These are phyloP conservation scores for Debaryomyces robertsiae DNA, from an alignment of 1,139 yeast genomes.

Conservation along the genomic window DNA sequence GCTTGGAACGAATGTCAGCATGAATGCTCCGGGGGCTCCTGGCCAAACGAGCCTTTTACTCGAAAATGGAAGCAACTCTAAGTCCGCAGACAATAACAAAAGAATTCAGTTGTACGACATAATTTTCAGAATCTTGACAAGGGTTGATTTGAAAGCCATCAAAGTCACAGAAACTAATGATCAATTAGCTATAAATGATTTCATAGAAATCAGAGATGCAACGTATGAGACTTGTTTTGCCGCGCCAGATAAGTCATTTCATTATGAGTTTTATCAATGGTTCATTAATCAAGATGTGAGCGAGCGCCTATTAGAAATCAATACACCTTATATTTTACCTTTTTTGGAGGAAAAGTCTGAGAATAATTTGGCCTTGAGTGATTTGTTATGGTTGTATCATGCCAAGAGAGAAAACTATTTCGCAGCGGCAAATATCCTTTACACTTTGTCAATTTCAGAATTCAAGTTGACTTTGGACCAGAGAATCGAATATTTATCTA, in stretches of 20 bases:
- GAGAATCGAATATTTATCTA: constrained; percentile 83
- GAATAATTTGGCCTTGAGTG: constrained; percentile 71
- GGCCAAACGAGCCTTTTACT: constrained; percentile 12
- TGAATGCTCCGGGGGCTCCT: constrained; percentile 12
- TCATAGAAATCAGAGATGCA: constrained; percentile 63
- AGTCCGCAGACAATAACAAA: constrained; percentile 24
- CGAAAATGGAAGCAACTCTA: constrained; percentile 14
- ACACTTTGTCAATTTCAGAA: constrained; percentile 71
- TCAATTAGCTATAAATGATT: constrained; percentile 52
- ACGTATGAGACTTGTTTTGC: constrained; percentile 76
- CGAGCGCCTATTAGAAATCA: constrained; percentile 74
- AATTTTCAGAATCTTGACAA: constrained; percentile 72
- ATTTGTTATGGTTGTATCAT: constrained; percentile 84
- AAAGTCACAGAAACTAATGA: constrained; percentile 48
- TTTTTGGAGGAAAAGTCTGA: constrained; percentile 76
- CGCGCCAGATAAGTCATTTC: constrained; percentile 80
- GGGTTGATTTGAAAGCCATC: constrained; percentile 69
- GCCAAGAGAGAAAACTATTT: constrained; percentile 79
- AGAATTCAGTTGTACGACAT: constrained; percentile 68
- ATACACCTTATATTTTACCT: constrained; percentile 77
- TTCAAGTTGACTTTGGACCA: constrained; percentile 69
- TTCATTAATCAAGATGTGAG: constrained; percentile 75
- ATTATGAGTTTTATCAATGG: constrained; percentile 93
- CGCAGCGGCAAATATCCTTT: constrained; percentile 82
- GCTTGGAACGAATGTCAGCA: constrained; percentile 44